Evolutionary conservation across 2,329 filamentous ascomycete species (phyloP), one percentile per base, ranked within the genome.

Genomic region (Coniochaeta sp.): DNA sequence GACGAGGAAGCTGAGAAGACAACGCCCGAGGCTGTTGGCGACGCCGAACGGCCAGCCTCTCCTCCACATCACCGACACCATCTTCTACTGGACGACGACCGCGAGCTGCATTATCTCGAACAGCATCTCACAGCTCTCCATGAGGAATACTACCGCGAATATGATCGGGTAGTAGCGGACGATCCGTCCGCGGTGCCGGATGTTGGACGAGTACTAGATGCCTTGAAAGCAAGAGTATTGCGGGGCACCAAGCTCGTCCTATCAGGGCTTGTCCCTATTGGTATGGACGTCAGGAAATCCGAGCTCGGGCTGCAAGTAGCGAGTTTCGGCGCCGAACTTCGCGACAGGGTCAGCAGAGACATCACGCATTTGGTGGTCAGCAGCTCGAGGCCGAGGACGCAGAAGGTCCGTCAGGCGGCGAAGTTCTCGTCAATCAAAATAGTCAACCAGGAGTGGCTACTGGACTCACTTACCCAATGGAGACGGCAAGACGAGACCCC

Each of bases 391-490:
- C 89, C 89, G 34, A 87, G 93, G 24, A 98, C 95, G 0, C 89
- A 91, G 58, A 99, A 99, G 75, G 91, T 98, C 50, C 88, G 90
- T 55, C 89, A 93, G 72, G 95, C 95, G 0, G 88, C 90, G 16
- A 86, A 87, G 64, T 89, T 91, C 59, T 80, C 89, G 0, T 85
- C 86, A 58, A 90, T 98, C 73, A 93, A 92, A 71, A 96, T 99
- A 61, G 95, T 99, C 55, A 92, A 89, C 66, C 89, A 92, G 58
- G 86, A 91, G 67, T 99, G 95, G 95, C 85, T 99, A 32, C 82
- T 88, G 34, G 89, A 93, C 65, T 96, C 88, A 59, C 85, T 98
- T 64, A 89, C 86, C 28, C 88, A 89, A 71, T 99, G 95, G 95
- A 80, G 83, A 63, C 87, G 84, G 60, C 78, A 96, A 12, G 87